Conservation (phyloP, 805 yeast genomes). For the Lipomyces starkeyi region DNA sequence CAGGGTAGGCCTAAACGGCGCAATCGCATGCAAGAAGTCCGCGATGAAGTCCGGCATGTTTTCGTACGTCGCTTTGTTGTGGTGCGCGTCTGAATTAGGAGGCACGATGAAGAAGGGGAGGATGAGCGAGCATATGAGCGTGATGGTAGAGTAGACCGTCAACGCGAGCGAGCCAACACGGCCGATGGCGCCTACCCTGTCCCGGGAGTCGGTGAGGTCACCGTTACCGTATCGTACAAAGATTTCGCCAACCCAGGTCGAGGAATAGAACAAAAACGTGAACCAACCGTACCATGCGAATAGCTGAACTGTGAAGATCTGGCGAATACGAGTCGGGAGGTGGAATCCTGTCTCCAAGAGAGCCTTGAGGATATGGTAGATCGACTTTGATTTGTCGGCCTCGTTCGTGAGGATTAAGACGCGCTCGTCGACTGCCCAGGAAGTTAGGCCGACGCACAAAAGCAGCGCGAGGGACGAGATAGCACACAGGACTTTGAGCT, state of each 20-base stretch:
- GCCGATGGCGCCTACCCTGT: slow-evolving; percentile 37
- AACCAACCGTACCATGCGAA: slow-evolving; percentile 75
- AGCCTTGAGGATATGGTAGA: slow-evolving; percentile 20
- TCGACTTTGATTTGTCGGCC: slow-evolving; percentile 6
- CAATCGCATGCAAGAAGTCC: slow-evolving; percentile 23
- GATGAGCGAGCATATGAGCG: slow-evolving; percentile 32
- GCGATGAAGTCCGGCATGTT: slow-evolving; percentile 24
- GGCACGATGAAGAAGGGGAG: slow-evolving; percentile 32
- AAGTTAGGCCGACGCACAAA: slow-evolving; percentile 50
- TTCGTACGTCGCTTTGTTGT: slow-evolving; percentile 24
- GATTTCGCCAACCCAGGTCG: slow-evolving; percentile 70
- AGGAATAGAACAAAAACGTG: slow-evolving; percentile 68
- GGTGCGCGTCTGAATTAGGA: slow-evolving; percentile 29
- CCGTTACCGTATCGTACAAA: slow-evolving; percentile 46
- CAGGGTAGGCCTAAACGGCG: slow-evolving; percentile 35
- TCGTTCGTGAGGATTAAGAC: slow-evolving; percentile 23
- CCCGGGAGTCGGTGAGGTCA: slow-evolving; percentile 29
- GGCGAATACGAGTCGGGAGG: slow-evolving; percentile 57
- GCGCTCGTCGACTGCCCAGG: slow-evolving; percentile 53
- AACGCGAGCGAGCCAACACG: slow-evolving; percentile 37
- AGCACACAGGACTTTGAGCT: slow-evolving; percentile 58
- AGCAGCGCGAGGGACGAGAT: slow-evolving; percentile 54
- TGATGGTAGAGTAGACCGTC: slow-evolving; percentile 33
- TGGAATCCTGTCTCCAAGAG: slow-evolving; percentile 29
- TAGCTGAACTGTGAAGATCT: slow-evolving; percentile 62